These are phyloP conservation scores for Gamsiella multidivaricata DNA, from an alignment of 192 early-diverging fungal species.

Conservation along the genomic window DNA sequence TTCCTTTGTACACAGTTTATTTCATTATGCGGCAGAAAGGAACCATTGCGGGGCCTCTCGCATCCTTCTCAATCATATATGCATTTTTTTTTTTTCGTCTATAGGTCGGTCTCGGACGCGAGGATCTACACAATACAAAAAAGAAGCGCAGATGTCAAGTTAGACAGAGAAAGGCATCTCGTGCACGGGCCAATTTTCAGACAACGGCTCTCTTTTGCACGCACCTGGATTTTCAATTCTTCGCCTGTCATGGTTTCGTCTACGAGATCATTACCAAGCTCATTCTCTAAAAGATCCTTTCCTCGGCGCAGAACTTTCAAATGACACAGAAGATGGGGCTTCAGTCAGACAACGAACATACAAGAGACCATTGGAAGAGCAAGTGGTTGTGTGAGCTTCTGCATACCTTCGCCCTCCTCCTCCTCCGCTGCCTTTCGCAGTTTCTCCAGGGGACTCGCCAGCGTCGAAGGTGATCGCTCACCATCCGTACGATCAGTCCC, in stretches of 20 bases:
- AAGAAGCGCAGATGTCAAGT: no score
- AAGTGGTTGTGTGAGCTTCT: no score
- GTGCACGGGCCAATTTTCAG: no score
- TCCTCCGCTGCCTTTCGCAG: slow-evolving; percentile 44
- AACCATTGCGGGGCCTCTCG: no score
- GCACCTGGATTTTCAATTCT: slow-evolving; percentile 29
- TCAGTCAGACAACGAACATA: background rate
- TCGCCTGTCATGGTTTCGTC: slow-evolving; percentile 25
- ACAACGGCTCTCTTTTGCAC: no score
- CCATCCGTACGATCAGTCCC: background rate
- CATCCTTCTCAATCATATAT: no score
- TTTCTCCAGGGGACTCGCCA: slow-evolving; percentile 40
- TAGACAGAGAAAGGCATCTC: no score
- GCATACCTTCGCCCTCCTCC: slow-evolving; percentile 46
- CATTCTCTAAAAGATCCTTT: slow-evolving; percentile 45
- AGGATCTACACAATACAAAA: no score
- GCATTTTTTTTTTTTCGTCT: no score
- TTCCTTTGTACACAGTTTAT: no score
- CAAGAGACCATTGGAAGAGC: background rate
- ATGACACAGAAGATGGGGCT: background rate
- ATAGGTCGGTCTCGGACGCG: no score
- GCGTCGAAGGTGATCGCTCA: slow-evolving; percentile 31
- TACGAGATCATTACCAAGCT: slow-evolving; percentile 1
- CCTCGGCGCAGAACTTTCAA: slow-evolving; percentile 38
- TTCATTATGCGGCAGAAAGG: no score